Evolutionary conservation across 352 stramenopile genomes (phyloP).

Genomic region (Detonula confervacea): DNA sequence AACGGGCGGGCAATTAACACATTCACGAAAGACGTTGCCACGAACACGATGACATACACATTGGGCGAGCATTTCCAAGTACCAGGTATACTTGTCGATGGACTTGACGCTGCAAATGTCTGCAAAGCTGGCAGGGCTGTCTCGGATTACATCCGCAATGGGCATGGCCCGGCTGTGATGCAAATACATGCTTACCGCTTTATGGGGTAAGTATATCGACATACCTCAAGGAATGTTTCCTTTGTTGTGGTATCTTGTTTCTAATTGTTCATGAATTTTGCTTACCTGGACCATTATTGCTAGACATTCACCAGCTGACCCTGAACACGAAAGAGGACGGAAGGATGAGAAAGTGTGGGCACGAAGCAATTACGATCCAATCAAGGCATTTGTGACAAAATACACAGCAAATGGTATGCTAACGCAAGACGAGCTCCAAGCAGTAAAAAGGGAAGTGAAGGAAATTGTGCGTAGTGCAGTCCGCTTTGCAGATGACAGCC

Average conservation of each 20-base stretch:
- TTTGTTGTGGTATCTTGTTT: too few species aligned
- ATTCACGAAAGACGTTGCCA: constrained; percentile 89
- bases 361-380: constrained; percentile 86
- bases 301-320: constrained; percentile 89
- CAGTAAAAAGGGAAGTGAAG: constrained; percentile 85
- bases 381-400: constrained; percentile 88
- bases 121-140: constrained; percentile 87
- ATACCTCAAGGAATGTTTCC: background rate
- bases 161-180: constrained; percentile 88
- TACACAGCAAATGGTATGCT: constrained; percentile 80
- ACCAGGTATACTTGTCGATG: constrained; percentile 87
- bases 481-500: constrained; percentile 87
- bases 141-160: constrained; percentile 88
- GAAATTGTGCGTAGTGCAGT: constrained; percentile 63
- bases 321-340: constrained; percentile 89
- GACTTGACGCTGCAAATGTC: constrained; percentile 86
- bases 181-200: constrained; percentile 91
- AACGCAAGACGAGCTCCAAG: constrained; percentile 86
- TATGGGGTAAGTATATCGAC: constrained; percentile 37
- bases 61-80: constrained; percentile 88
- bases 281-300: background rate
- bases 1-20: constrained; percentile 92
- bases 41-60: constrained; percentile 61
- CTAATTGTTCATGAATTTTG: too few species aligned
- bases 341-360: constrained; percentile 92